These are phyloP conservation scores for Aspergillus heteromorphus DNA, from an alignment of 495 filamentous ascomycete genomes.

Conservation along the genomic window DNA sequence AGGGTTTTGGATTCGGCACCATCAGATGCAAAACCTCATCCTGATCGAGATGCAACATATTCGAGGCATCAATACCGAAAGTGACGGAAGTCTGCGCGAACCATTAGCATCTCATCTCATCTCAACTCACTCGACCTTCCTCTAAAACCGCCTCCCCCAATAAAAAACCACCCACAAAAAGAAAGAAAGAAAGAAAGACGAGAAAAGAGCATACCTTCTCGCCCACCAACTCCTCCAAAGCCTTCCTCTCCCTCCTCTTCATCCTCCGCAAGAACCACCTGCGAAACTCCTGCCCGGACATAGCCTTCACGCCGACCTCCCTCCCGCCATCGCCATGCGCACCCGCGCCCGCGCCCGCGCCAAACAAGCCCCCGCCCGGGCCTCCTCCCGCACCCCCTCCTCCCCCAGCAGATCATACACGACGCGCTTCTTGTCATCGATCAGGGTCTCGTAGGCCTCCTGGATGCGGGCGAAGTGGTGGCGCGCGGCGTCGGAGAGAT, in stretches of 20 bases:
- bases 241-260: conserved; percentile 37
- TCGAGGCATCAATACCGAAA: conserved; percentile 37
- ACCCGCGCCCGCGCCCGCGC: conserved; percentile 33
- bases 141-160: too few relatives aligned
- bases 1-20: conserved; percentile 21
- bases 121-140: too few relatives aligned
- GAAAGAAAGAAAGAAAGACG: background rate
- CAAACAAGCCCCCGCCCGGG: background rate
- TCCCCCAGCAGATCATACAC: conserved; percentile 50
- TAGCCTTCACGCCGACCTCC: conserved; percentile 39
- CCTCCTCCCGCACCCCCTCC: conserved; percentile 42
- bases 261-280: conserved; percentile 45
- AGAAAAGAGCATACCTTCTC: conserved; percentile 32
- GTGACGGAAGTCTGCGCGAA: conserved; percentile 28
- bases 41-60: conserved; percentile 30
- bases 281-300: conserved; percentile 44
- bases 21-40: conserved; percentile 26
- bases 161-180: background rate
- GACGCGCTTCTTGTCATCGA: conserved; percentile 47
- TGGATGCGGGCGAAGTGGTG: conserved; percentile 45
- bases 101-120: background rate
- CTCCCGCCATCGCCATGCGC: conserved; percentile 12
- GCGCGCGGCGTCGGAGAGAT: conserved; percentile 41
- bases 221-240: conserved; percentile 38
- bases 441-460: conserved; percentile 51